Conservation (phyloP, 345 rosid genomes). For the Durio zibethinus region DNA sequence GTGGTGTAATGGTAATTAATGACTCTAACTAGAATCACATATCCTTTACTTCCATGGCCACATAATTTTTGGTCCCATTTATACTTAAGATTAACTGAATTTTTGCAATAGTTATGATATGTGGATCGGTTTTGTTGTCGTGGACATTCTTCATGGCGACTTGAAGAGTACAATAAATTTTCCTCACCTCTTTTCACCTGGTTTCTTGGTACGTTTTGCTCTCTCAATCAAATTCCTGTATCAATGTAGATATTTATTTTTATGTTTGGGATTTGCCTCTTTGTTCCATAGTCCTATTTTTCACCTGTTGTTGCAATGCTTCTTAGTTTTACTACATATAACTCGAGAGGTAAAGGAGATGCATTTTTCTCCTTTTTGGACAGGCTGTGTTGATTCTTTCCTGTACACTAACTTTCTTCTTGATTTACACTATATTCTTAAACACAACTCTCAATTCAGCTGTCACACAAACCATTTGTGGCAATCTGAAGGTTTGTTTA, state of each 20-base stretch:
- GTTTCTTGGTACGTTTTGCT: conserved; percentile 67
- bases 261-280: neutral
- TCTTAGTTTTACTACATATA: neutral
- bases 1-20: conserved; percentile 94
- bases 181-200: conserved; percentile 64
- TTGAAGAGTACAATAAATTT: conserved; percentile 58
- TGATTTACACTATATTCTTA: conserved; percentile 89
- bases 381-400: conserved; percentile 81
- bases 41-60: neutral
- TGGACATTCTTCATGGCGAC: conserved; percentile 85
- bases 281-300: neutral
- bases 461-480: conserved; percentile 91
- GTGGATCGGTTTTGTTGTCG: conserved; percentile 78
- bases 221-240: neutral
- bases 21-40: conserved; percentile 16
- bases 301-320: neutral
- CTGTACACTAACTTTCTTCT: conserved; percentile 85
- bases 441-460: conserved; percentile 98
- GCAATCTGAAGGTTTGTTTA: conserved; percentile 81
- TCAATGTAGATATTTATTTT: neutral
- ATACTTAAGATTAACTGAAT: conserved; percentile 20
- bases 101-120: conserved; percentile 56
- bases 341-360: neutral
- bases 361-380: conserved; percentile 12
- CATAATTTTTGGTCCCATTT: neutral